A percentile compares a stretch with the other conserved stretches of the same genome.
phyloP scores from a whole-genome alignment of 768 basidiomycete species.

The Psilocybe azurescens region DNA sequence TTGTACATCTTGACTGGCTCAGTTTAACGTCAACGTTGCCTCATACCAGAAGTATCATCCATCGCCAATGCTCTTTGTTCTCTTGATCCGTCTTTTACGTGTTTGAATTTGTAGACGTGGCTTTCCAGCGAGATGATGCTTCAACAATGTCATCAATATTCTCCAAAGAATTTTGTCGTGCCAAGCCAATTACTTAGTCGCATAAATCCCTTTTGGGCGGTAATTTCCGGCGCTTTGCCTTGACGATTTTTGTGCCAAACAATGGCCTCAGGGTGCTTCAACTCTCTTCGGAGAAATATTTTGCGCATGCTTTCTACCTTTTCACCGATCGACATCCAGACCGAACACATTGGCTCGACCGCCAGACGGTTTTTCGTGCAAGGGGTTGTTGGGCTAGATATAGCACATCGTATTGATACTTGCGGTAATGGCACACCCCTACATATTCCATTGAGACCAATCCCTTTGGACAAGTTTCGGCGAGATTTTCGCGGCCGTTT shows the following conservation, averaged over 20 bases:
- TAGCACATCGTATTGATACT: conserved; percentile 6
- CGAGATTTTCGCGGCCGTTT: conserved; percentile 27
- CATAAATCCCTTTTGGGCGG: conserved; percentile 1
- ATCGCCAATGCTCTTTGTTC: too few relatives aligned
- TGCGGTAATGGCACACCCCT: neutral
- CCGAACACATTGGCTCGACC: neutral
- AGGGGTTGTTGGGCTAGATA: conserved; percentile 8
- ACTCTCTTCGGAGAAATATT: conserved; percentile 22
- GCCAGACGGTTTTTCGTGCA: neutral
- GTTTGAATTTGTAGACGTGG: neutral
- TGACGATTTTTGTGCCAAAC: conserved; percentile 12
- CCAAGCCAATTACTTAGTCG: neutral
- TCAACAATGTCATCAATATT: neutral
- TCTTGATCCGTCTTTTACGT: neutral
- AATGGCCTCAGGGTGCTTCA: conserved; percentile 8
- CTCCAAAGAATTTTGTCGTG: neutral
- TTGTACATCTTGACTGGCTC: too few relatives aligned
- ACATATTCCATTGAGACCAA: conserved; percentile 8
- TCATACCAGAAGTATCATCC: too few relatives aligned
- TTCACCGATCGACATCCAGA: conserved; percentile 18
- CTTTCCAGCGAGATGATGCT: neutral
- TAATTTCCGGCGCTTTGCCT: neutral
- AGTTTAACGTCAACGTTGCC: too few relatives aligned
- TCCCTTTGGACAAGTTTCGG: conserved; percentile 15
- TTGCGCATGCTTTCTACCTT: conserved; percentile 12